These are phyloP conservation scores for Globisporangium splendens DNA, from an alignment of 352 stramenopile genomes.

Conservation along the genomic window DNA sequence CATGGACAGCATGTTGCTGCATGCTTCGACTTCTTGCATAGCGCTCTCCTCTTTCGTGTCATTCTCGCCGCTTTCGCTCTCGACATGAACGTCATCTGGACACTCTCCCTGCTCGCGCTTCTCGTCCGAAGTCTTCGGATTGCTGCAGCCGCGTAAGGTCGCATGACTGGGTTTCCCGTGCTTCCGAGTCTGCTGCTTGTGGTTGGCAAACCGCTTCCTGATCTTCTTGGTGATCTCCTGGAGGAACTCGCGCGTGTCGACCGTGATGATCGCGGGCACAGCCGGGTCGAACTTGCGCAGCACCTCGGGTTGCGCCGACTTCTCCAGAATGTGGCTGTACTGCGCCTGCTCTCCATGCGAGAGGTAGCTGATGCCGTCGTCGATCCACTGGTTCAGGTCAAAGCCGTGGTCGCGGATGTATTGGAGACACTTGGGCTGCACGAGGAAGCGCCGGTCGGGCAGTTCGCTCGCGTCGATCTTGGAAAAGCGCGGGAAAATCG, in stretches of 20 bases:
- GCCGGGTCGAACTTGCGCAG: constrained; percentile 31
- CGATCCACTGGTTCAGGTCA: constrained; percentile 75
- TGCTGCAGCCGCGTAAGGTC: constrained; percentile 1
- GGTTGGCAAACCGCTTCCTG: constrained; percentile 12
- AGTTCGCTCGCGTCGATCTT: constrained; percentile 20
- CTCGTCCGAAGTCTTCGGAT: too few species aligned
- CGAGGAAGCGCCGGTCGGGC: constrained; percentile 56
- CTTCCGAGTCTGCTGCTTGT: not conserved
- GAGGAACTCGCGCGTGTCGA: constrained; percentile 42
- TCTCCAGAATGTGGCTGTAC: constrained; percentile 17
- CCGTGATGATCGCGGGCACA: constrained; percentile 29
- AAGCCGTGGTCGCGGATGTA: constrained; percentile 78
- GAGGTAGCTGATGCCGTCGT: constrained; percentile 65
- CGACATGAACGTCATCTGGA: not conserved
- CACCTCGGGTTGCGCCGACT: constrained; percentile 30
- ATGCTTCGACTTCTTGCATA: not conserved
- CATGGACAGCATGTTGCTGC: not conserved
- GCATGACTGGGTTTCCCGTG: not conserved
- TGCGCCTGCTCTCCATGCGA: constrained; percentile 53
- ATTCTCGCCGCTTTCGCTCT: not conserved
- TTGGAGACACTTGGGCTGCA: constrained; percentile 72
- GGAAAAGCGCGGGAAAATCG: constrained; percentile 60
- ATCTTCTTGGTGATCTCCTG: constrained; percentile 29
- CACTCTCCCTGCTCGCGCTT: too few species aligned
- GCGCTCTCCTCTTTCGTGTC: not conserved